Evolutionary conservation across 805 yeast species (phyloP).

Genomic region (Metschnikowia aberdeeniae): DNA sequence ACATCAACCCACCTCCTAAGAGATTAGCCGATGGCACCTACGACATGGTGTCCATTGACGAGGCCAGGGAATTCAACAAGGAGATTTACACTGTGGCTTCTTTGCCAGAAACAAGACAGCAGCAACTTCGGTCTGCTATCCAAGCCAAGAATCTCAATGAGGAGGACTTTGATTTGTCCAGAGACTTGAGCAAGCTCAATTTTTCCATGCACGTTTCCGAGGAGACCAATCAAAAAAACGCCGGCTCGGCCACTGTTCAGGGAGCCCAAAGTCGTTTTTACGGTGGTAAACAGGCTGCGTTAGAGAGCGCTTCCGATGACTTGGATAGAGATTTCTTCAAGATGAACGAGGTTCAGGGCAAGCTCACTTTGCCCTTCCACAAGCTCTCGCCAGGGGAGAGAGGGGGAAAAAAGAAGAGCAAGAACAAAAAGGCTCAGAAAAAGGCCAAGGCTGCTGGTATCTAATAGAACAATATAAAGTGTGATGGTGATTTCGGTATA

Average conservation of each 20-base stretch:
- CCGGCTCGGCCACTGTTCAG: slow-evolving; percentile 20
- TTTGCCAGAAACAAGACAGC: slow-evolving; percentile 68
- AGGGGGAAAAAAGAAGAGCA: slow-evolving; percentile 58
- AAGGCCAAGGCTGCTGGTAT: slow-evolving; percentile 26
- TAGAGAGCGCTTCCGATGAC: slow-evolving; percentile 74
- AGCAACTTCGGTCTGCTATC: slow-evolving; percentile 66
- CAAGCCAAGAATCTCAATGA: slow-evolving; percentile 47
- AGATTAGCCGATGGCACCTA: slow-evolving; percentile 54
- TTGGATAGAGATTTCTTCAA: slow-evolving; percentile 83
- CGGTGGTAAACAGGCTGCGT: slow-evolving; percentile 81
- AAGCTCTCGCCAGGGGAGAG: slow-evolving; percentile 27
- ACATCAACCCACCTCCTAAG: slow-evolving; percentile 82
- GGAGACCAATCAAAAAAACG: slow-evolving; percentile 18
- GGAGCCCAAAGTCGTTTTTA: slow-evolving; percentile 51
- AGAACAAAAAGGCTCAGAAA: slow-evolving; percentile 63
- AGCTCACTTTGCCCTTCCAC: slow-evolving; percentile 71
- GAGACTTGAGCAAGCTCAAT: slow-evolving; percentile 66
- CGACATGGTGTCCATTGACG: slow-evolving; percentile 44
- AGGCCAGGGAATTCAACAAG: slow-evolving; percentile 55
- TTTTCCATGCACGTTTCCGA: slow-evolving; percentile 72
- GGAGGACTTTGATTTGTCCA: slow-evolving; percentile 58
- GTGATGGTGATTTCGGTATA: background rate
- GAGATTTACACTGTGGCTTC: slow-evolving; percentile 64
- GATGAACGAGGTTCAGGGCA: slow-evolving; percentile 61
- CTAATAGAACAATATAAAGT: slow-evolving; percentile 4